These are phyloP conservation scores for Agaricus sinodeliciosus DNA, from an alignment of 768 basidiomycete species.

Conservation along the genomic window DNA sequence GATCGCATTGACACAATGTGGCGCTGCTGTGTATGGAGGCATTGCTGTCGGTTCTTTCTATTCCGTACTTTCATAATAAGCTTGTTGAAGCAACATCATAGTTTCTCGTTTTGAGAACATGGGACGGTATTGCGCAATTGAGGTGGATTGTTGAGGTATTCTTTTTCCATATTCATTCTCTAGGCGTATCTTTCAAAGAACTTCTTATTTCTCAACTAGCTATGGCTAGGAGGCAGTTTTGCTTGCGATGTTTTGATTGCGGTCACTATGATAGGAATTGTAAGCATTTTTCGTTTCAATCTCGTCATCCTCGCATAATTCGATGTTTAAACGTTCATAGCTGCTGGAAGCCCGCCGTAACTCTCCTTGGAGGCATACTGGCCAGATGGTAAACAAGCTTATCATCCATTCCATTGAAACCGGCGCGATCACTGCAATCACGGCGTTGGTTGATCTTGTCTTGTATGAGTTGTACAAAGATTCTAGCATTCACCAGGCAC, in stretches of 20 bases:
- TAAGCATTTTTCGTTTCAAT: not conserved
- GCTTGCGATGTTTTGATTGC: slow-evolving; percentile 12
- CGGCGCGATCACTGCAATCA: slow-evolving; percentile 11
- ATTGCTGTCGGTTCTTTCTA: not conserved
- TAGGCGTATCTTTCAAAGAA: not conserved
- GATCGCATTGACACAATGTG: not conserved
- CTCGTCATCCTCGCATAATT: not conserved
- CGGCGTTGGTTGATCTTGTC: slow-evolving; percentile 6
- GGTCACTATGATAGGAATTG: slow-evolving; percentile 11
- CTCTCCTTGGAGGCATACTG: slow-evolving; percentile 11
- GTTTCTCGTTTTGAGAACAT: slow-evolving; percentile 1
- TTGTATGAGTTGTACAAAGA: slow-evolving; percentile 8
- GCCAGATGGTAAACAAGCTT: slow-evolving; percentile 11
- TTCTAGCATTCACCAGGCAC: slow-evolving; percentile 6
- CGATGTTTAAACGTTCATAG: not conserved
- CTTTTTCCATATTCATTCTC: not conserved
- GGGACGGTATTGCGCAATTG: slow-evolving; percentile 1
- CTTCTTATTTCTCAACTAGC: not conserved
- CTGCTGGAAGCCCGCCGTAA: slow-evolving; percentile 3
- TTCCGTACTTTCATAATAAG: not conserved
- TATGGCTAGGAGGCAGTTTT: slow-evolving; percentile 10
- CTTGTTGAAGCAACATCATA: not conserved
- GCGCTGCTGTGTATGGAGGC: slow-evolving; percentile 5
- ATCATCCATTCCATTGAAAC: slow-evolving; percentile 13
- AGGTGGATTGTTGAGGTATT: slow-evolving; percentile 1